Evolutionary conservation across 345 rosid species (phyloP).

Genomic region (Turritis glabra): DNA sequence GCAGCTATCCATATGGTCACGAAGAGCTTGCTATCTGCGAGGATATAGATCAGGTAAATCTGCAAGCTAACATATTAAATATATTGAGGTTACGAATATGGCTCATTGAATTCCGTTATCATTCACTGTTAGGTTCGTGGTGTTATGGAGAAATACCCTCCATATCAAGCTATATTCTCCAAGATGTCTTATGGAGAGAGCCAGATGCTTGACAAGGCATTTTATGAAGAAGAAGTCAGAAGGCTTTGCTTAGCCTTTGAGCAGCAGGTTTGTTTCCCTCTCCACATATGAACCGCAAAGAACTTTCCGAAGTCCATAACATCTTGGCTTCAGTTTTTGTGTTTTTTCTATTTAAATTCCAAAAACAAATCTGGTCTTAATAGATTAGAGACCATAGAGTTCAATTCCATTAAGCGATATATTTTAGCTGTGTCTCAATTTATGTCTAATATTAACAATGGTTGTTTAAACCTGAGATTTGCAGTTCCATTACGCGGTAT

Average conservation of each 20-base stretch:
- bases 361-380: not conserved
- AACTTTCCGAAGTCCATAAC: not conserved
- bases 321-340: not conserved
- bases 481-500: conserved; percentile 91
- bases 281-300: not conserved
- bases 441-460: not conserved
- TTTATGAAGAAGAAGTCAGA: conserved; percentile 97
- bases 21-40: conserved; percentile 90
- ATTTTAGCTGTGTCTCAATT: not conserved
- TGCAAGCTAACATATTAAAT: not conserved
- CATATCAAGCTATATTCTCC: conserved; percentile 85
- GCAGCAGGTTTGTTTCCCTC: conserved; percentile 71
- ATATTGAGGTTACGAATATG: not conserved
- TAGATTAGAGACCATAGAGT: not conserved
- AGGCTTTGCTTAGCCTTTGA: conserved; percentile 97
- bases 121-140: conserved; percentile 65
- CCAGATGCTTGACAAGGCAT: conserved; percentile 97
- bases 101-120: not conserved
- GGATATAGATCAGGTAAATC: conserved; percentile 82
- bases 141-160: conserved; percentile 93
- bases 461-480: conserved; percentile 2
- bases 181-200: conserved; percentile 94
- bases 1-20: conserved; percentile 83
- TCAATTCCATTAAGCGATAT: too few species aligned
- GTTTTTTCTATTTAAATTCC: not conserved